These are phyloP conservation scores for Cavenderia fasciculata DNA, from an alignment of 78 protist species.

Conservation along the genomic window DNA sequence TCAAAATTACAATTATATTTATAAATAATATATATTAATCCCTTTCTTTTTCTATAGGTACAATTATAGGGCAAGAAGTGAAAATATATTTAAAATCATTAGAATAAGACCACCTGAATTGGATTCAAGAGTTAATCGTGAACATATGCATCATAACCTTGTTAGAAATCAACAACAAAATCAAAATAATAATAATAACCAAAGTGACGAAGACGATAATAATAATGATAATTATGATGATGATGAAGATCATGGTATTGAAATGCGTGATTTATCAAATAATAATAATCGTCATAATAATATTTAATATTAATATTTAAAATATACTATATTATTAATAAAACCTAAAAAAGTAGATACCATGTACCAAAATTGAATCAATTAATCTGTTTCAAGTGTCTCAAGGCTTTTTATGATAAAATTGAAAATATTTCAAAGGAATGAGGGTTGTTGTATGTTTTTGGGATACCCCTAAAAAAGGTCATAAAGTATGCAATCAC, in stretches of 20 bases:
- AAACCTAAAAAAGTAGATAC: no score
- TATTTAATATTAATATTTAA: no score
- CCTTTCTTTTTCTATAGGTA: neutral
- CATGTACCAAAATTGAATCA: no score
- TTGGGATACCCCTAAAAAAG: no score
- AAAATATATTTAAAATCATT: constrained; percentile 1
- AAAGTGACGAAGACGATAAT: neutral
- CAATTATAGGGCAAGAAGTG: neutral
- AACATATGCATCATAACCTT: no score
- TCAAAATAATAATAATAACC: neutral
- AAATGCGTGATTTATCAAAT: neutral
- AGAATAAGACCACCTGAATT: neutral
- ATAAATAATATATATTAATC: neutral
- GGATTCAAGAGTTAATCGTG: neutral
- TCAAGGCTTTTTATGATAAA: no score
- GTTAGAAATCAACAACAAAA: neutral
- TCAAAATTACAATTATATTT: neutral
- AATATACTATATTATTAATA: no score
- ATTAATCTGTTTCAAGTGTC: no score
- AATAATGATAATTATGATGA: neutral
- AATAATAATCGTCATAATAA: no score
- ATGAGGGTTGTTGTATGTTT: no score
- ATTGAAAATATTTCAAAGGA: no score
- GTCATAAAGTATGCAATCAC: no score
- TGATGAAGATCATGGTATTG: neutral